A percentile compares a stretch with the other conserved stretches of the same genome.
Evolutionary conservation across 495 filamentous ascomycete species (phyloP).

Genomic region (Podospora pseudocomata): DNA sequence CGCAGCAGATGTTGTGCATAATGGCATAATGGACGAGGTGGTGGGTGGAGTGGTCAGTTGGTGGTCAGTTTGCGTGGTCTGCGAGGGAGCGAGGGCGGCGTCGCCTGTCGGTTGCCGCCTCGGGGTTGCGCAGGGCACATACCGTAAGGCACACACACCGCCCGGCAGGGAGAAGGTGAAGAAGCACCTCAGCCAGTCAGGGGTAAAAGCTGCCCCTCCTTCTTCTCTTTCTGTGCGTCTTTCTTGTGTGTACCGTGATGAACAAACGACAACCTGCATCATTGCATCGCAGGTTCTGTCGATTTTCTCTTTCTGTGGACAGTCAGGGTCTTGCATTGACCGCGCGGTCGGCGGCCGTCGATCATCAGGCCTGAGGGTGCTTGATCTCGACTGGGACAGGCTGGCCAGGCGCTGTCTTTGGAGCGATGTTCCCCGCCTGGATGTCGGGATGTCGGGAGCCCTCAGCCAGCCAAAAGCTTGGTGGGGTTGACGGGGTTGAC

Average conservation of each 20-base stretch:
- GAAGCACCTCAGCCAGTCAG: background rate
- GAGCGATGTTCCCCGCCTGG: conserved; percentile 7
- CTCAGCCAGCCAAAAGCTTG: conserved; percentile 4
- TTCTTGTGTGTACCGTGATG: conserved; percentile 1
- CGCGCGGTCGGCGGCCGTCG: conserved; percentile 20
- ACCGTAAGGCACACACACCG: background rate
- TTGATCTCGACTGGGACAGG: conserved; percentile 5
- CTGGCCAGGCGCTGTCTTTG: conserved; percentile 13
- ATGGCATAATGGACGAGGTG: background rate
- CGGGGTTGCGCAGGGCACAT: background rate
- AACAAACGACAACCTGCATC: background rate
- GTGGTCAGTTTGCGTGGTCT: background rate
- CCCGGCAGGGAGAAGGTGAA: background rate
- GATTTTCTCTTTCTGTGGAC: background rate
- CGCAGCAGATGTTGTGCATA: background rate
- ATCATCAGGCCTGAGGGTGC: conserved; percentile 9
- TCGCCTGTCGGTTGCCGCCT: background rate
- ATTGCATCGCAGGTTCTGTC: background rate
- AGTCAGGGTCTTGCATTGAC: conserved; percentile 15
- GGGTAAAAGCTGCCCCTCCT: background rate
- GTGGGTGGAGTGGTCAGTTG: background rate
- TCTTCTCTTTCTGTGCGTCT: background rate
- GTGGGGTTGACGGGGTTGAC: background rate
- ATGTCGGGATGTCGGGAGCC: background rate
- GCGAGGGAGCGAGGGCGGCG: background rate